Base-by-base conservation (phyloP, 139 green algal species). In the Closterium sp. region DNA sequence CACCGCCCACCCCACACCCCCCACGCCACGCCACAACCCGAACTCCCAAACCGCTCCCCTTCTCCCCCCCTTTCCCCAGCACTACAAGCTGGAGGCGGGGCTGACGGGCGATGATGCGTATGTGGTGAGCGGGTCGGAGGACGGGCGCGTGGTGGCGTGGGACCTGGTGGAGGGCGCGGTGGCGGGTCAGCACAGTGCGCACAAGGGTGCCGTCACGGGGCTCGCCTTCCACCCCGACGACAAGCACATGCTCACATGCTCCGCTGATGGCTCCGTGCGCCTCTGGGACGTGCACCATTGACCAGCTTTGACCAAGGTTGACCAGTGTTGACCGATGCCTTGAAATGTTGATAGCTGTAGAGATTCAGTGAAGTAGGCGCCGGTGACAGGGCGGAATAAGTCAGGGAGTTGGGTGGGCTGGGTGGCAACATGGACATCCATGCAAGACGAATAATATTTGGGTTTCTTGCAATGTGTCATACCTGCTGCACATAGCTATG, bases 1-100 rank as follows among this genome's bases (percentile, higher is more conserved):
- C n/a, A n/a, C n/a, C n/a, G n/a, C n/a, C n/a, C n/a, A n/a, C n/a
- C n/a, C n/a, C n/a, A n/a, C n/a, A n/a, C n/a, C n/a, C n/a, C n/a
- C n/a, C n/a, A n/a, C n/a, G n/a, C n/a, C n/a, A n/a, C n/a, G n/a
- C n/a, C n/a, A n/a, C n/a, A n/a, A n/a, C n/a, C n/a, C n/a, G n/a
- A n/a, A n/a, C n/a, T n/a, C n/a, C n/a, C n/a, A n/a, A n/a, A n/a
- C n/a, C n/a, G n/a, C n/a, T n/a, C n/a, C n/a, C n/a, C n/a, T n/a
- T n/a, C n/a, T n/a, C n/a, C n/a, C n/a, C n/a, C n/a, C n/a, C n/a
- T n/a, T n/a, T n/a, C n/a, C n/a, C n/a, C 86, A 89, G 86, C 30
- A 32, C 30, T 84, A 89, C 86, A 89, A 89, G 86, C 28, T 89
- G 86, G 86, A 89, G 2, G 33, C 30, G 16, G 31, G 86, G 31